A percentile compares a stretch with the other conserved stretches of the same genome.
These are phyloP conservation scores for Trametes maxima DNA, from an alignment of 768 basidiomycete genomes.

Conservation along the genomic window DNA sequence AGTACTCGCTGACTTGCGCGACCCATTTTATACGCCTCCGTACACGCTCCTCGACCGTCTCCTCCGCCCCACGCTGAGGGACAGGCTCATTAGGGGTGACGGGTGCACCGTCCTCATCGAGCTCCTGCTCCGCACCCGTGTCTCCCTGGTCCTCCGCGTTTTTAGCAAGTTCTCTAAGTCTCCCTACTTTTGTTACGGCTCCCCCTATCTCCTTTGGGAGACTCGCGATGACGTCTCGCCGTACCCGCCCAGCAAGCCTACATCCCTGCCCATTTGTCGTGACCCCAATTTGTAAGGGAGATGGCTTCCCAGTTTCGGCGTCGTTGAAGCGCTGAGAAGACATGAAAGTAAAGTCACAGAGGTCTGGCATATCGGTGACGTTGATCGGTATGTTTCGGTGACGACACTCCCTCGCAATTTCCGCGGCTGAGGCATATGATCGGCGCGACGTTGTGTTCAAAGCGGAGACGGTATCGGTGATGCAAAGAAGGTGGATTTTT, in stretches of 20 bases:
- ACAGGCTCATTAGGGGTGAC: constrained; percentile 74
- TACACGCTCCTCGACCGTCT: constrained; percentile 42
- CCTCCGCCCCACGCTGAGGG: constrained; percentile 49
- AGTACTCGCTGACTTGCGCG: constrained; percentile 95
- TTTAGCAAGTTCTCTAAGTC: constrained; percentile 61
- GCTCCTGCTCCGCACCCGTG: constrained; percentile 42
- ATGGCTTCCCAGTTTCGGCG: constrained; percentile 44
- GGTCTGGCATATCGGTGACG: constrained; percentile 80
- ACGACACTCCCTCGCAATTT: constrained; percentile 58
- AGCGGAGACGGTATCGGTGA: constrained; percentile 76
- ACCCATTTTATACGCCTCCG: constrained; percentile 88
- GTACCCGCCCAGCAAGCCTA: constrained; percentile 75
- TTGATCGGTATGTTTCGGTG: constrained; percentile 73
- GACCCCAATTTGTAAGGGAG: constrained; percentile 73
- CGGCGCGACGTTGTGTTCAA: constrained; percentile 39
- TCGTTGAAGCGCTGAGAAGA: constrained; percentile 82
- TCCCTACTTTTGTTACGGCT: constrained; percentile 76
- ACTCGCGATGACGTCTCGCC: constrained; percentile 77
- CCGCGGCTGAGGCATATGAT: constrained; percentile 53
- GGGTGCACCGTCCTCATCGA: constrained; percentile 54
- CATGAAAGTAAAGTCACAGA: constrained; percentile 90
- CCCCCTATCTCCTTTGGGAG: constrained; percentile 72
- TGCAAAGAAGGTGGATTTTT: constrained; percentile 59
- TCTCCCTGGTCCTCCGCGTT: constrained; percentile 13
- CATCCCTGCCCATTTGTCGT: constrained; percentile 94